Conservation (phyloP, 2,329 filamentous ascomycete species). For the Lachnellula cervina region DNA sequence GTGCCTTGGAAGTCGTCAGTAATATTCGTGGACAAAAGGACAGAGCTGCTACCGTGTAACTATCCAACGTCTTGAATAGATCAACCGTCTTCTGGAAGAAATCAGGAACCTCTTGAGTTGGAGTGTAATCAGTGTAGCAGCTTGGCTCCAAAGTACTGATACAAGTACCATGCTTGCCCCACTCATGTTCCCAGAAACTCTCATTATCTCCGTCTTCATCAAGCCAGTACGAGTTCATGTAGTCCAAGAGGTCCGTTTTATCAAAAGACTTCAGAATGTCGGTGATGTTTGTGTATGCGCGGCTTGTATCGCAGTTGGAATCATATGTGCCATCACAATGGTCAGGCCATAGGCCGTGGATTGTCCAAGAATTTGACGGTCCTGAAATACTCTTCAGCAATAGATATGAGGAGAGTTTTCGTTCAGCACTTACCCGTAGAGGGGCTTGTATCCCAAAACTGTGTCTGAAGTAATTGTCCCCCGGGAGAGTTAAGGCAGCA, state of each 20-base stretch:
- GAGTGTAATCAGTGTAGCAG: conserved; percentile 49
- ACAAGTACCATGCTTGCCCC: conserved; percentile 69
- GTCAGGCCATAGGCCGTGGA: conserved; percentile 63
- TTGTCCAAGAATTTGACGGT: conserved; percentile 50
- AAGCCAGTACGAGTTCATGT: conserved; percentile 61
- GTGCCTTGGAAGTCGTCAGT: conserved; percentile 36
- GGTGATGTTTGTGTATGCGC: conserved; percentile 62
- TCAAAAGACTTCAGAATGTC: conserved; percentile 53
- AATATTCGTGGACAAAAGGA: conserved; percentile 4
- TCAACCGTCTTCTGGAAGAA: conserved; percentile 63
- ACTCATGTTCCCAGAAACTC: conserved; percentile 69
- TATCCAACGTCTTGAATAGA: conserved; percentile 62
- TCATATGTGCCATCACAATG: conserved; percentile 68
- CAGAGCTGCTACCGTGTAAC: conserved; percentile 46
- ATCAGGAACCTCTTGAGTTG: conserved; percentile 36
- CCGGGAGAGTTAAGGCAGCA: conserved; percentile 74
- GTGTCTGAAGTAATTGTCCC: conserved; percentile 67
- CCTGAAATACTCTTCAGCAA: background rate
- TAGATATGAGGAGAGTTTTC: background rate
- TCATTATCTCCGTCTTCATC: conserved; percentile 60
- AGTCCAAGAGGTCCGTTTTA: conserved; percentile 52
- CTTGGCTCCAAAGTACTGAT: conserved; percentile 61
- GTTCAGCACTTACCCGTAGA: conserved; percentile 34
- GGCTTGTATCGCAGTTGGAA: conserved; percentile 56
- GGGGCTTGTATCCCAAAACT: conserved; percentile 71